phyloP scores from a whole-genome alignment of 2,329 filamentous ascomycete genomes.

The Monosporascus sp. region DNA sequence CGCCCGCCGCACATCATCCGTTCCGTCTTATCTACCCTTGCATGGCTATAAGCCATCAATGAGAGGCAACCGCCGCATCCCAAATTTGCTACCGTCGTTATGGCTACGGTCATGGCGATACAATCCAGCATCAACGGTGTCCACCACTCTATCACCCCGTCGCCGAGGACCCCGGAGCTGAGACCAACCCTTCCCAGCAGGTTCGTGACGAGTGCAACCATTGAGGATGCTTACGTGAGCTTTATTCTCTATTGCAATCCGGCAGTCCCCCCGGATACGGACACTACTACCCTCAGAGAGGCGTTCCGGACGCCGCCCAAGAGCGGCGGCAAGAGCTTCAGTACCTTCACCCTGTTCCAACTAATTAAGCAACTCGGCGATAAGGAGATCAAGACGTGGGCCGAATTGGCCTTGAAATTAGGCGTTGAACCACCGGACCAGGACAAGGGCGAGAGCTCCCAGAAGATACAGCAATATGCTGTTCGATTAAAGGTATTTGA shows the following conservation, averaged over 20 bases:
- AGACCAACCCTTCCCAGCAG: slow-evolving; percentile 54
- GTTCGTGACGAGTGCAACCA: slow-evolving; percentile 61
- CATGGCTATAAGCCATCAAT: background rate
- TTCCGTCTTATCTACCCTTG: background rate
- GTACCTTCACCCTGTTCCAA: slow-evolving; percentile 69
- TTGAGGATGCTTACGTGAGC: slow-evolving; percentile 75
- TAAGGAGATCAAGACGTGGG: slow-evolving; percentile 90
- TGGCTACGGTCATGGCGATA: slow-evolving; percentile 26
- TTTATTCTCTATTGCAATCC: slow-evolving; percentile 94
- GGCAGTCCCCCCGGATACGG: slow-evolving; percentile 62
- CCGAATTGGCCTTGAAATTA: slow-evolving; percentile 77
- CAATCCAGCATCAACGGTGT: slow-evolving; percentile 20
- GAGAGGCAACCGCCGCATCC: slow-evolving; percentile 3
- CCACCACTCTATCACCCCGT: slow-evolving; percentile 22
- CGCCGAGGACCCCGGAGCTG: slow-evolving; percentile 19
- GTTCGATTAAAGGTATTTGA: slow-evolving; percentile 73
- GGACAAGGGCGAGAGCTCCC: slow-evolving; percentile 80
- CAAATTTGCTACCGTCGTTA: slow-evolving; percentile 14
- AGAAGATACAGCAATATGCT: slow-evolving; percentile 93
- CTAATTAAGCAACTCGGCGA: slow-evolving; percentile 72
- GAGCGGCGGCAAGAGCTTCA: slow-evolving; percentile 83
- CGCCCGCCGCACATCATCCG: background rate
- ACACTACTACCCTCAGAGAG: slow-evolving; percentile 66
- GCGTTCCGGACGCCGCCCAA: slow-evolving; percentile 76
- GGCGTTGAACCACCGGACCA: slow-evolving; percentile 80